phyloP scores from a whole-genome alignment of 305 asterid species.

The Andrographis paniculata region DNA sequence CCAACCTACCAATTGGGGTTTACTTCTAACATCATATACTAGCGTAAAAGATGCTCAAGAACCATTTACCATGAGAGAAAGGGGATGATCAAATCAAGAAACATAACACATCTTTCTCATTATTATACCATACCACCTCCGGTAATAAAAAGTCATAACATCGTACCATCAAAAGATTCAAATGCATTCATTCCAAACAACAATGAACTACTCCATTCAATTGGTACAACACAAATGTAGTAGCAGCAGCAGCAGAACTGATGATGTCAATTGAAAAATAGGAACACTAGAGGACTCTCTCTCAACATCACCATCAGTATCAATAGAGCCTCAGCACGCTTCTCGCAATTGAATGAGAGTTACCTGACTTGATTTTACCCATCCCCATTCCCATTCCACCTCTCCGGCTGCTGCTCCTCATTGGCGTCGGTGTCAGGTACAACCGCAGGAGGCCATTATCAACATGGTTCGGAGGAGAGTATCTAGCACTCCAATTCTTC shows the following conservation, averaged over 20 bases:
- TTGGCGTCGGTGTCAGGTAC: conserved; percentile 84
- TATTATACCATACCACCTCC: too few relatives aligned
- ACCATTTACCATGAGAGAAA: too few relatives aligned
- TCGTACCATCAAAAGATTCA: conserved; percentile 19
- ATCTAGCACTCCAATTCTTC: conserved; percentile 74
- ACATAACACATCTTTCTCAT: conserved; percentile 19
- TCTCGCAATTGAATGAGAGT: conserved; percentile 65
- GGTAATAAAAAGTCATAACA: conserved; percentile 25
- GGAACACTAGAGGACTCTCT: conserved; percentile 19
- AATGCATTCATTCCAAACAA: conserved; percentile 31
- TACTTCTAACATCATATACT: too few relatives aligned
- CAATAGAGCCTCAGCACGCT: conserved; percentile 68
- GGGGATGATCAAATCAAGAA: neutral
- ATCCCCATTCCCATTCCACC: too few relatives aligned
- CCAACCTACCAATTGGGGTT: too few relatives aligned
- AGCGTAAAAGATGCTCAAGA: too few relatives aligned
- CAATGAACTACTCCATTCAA: conserved; percentile 18
- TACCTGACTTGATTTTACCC: conserved; percentile 46
- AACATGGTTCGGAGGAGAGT: conserved; percentile 58
- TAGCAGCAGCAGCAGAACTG: neutral
- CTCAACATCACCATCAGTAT: conserved; percentile 26
- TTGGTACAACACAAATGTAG: conserved; percentile 26
- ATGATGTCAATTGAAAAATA: neutral
- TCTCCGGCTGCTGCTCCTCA: conserved; percentile 67
- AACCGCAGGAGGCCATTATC: conserved; percentile 84